Evolutionary conservation across 257 asterid species (phyloP), one percentile per base, ranked within the genome.

Genomic region (Voacanga thouarsii): DNA sequence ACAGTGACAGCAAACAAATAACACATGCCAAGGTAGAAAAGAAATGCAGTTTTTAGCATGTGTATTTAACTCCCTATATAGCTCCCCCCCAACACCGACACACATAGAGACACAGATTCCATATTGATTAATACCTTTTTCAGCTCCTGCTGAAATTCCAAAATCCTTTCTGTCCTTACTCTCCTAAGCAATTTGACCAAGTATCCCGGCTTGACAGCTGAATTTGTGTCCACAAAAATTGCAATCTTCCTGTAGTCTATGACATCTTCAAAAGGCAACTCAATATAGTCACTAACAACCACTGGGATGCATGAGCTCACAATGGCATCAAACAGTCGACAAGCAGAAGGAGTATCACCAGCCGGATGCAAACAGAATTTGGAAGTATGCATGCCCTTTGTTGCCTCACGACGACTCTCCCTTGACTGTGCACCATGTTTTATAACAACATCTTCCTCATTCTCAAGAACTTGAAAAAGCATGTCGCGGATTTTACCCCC

Each of bases 321-420:
- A 60, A 96, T 90, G 74, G 99, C 98, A 84, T 96, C 98, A 88
- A 93, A 96, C 74, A 96, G 97, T 72, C 99, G 88, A 81, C 99
- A 96, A 83, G 99, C 98, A 75, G 98, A 96, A 81, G 98, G 99
- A 84, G 99, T 93, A 86, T 96, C 99, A 24, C 99, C 99, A 80
- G 99, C 99, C 47, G 99, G 99, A 87, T 96, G 99, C 78, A 96
- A 83, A 78, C 99, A 96, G 84, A 93, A 93, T 79, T 80, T 93
- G 50, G 98, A 93, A 3, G 92, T 84, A 77, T 96, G 99, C 99
- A 96, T 96, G 73, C 98, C 99, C 71, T 80, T 94, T 57, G 97
- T 61, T 82, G 99, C 98, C 74, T 86, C 88, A 75, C 99, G 96
- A 16, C 98, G 93, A 81, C 97, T 90, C 88, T 92, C 99, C 85